Evolutionary conservation across 805 yeast genomes (phyloP).

Genomic region (Metschnikowia cerradonensis): DNA sequence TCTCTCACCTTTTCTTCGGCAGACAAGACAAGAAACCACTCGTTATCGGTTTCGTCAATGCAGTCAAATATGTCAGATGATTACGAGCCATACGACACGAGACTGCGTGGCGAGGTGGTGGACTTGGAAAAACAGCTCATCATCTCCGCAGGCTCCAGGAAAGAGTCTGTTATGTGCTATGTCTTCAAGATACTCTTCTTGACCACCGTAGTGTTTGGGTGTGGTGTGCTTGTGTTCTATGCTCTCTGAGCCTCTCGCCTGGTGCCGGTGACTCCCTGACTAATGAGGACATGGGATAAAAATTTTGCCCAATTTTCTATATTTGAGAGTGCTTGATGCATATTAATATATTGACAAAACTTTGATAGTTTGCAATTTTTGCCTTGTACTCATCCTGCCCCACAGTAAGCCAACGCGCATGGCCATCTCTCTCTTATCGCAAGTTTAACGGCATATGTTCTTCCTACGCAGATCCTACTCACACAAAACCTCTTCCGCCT

Average conservation of each 20-base stretch:
- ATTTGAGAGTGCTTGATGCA: not conserved
- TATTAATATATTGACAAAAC: not conserved
- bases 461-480: not conserved
- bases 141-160: constrained; percentile 35
- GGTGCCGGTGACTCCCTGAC: not conserved
- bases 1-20: constrained; percentile 1
- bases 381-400: not conserved
- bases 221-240: constrained; percentile 33
- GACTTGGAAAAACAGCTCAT: constrained; percentile 38
- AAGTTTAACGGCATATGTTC: not conserved
- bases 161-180: constrained; percentile 31
- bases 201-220: constrained; percentile 27
- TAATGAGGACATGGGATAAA: not conserved
- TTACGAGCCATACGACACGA: not conserved
- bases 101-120: constrained; percentile 19
- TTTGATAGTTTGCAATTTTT: not conserved
- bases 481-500: constrained; percentile 17
- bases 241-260: constrained; percentile 21
- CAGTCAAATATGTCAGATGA: constrained; percentile 17
- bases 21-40: constrained; percentile 21
- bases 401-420: not conserved
- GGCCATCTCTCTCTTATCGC: not conserved
- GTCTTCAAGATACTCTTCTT: constrained; percentile 29
- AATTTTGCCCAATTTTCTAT: not conserved
- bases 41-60: constrained; percentile 23